These are phyloP conservation scores for Ajuga reptans DNA, from an alignment of 305 asterid species.

Conservation along the genomic window DNA sequence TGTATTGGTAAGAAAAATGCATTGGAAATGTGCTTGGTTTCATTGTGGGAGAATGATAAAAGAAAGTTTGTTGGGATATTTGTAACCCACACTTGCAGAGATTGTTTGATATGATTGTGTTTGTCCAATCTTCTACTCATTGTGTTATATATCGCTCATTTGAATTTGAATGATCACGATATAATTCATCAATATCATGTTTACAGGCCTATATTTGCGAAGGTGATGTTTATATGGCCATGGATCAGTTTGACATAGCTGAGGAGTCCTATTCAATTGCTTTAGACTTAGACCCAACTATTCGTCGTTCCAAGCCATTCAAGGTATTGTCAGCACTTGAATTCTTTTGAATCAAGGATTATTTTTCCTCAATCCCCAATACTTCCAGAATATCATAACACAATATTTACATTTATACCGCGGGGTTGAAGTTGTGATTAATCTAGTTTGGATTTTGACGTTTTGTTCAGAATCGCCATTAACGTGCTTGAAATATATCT, in stretches of 20 bases:
- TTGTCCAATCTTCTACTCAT: not conserved
- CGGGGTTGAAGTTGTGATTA: too few species aligned
- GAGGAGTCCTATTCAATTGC: constrained; percentile 62
- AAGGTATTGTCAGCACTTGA: constrained; percentile 41
- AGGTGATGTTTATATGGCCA: constrained; percentile 73
- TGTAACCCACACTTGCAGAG: not conserved
- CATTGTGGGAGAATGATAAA: not conserved
- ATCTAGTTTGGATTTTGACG: too few species aligned
- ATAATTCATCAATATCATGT: constrained; percentile 7
- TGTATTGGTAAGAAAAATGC: not conserved
- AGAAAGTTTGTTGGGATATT: too few species aligned
- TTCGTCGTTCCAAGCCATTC: constrained; percentile 70
- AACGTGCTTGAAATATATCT: too few species aligned
- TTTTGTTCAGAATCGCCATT: too few species aligned
- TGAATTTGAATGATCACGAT: not conserved
- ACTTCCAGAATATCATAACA: not conserved
- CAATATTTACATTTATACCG: too few species aligned
- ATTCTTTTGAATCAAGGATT: not conserved
- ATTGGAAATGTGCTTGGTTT: not conserved
- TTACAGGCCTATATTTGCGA: constrained; percentile 65
- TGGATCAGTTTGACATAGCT: constrained; percentile 49
- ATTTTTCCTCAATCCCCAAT: not conserved
- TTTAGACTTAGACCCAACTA: constrained; percentile 54
- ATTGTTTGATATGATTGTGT: not conserved
- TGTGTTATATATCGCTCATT: not conserved